phyloP scores from a whole-genome alignment of 139 green algal genomes.

The Tetradesmus lagerheimii region DNA sequence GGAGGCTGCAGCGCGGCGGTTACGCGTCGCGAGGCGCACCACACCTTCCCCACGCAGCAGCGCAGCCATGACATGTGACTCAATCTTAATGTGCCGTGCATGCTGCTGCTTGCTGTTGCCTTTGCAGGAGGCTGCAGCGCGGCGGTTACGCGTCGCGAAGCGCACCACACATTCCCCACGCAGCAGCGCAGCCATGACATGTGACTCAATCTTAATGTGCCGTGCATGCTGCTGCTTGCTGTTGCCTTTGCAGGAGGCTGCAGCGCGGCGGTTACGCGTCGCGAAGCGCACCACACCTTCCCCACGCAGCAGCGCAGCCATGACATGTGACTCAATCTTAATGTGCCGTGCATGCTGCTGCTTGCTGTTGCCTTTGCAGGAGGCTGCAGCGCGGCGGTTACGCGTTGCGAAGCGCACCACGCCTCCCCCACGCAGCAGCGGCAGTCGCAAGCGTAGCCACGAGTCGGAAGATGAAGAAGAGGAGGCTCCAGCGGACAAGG shows the following conservation, averaged over 20 bases:
- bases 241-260: not conserved
- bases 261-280: too few relatives aligned
- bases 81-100: too few relatives aligned
- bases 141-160: too few relatives aligned
- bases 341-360: not conserved
- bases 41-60: too few relatives aligned
- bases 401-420: conserved; percentile 9
- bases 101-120: not conserved
- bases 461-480: conserved; percentile 20
- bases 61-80: not conserved
- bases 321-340: not conserved
- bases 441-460: conserved; percentile 29
- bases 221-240: not conserved
- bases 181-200: too few relatives aligned
- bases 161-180: too few relatives aligned
- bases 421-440: not conserved
- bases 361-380: not conserved
- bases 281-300: too few relatives aligned
- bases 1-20: too few relatives aligned
- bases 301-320: too few relatives aligned
- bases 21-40: too few relatives aligned
- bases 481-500: not conserved
- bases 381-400: not conserved
- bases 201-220: too few relatives aligned
- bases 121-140: conserved; percentile 19